phyloP scores from a whole-genome alignment of 441 rosid species.

The Rhodomyrtus psidioides region DNA sequence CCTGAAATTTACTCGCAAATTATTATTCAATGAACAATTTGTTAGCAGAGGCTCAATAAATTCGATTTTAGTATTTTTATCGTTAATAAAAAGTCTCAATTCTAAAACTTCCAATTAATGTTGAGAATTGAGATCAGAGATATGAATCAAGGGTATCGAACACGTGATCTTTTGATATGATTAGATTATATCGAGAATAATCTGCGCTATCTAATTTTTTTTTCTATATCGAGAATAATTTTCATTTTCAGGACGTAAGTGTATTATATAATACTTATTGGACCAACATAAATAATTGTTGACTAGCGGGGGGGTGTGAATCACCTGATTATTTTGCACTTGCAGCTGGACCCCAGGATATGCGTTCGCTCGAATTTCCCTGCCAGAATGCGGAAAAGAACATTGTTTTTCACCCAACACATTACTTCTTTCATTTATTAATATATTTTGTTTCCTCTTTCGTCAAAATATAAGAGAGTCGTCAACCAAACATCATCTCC shows the following conservation, averaged over 20 bases:
- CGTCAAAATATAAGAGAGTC: background rate
- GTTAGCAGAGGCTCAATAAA: background rate
- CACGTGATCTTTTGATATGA: background rate
- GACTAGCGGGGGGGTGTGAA: background rate
- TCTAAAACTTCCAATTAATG: background rate
- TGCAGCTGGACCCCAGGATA: background rate
- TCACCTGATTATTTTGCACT: background rate
- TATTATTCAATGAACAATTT: background rate
- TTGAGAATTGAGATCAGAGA: background rate
- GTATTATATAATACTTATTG: background rate
- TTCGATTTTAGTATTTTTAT: background rate
- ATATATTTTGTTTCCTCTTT: background rate
- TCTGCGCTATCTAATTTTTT: too few species aligned
- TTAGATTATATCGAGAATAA: too few species aligned
- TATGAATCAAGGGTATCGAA: background rate
- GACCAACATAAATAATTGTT: background rate
- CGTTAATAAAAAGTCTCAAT: fast-evolving
- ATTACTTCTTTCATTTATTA: background rate
- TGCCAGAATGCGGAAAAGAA: background rate
- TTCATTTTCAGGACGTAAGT: background rate
- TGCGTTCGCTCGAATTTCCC: background rate
- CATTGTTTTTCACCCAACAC: background rate
- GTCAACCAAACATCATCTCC: background rate
- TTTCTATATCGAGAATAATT: background rate
- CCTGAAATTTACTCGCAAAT: background rate